Percentiles rank a stretch among this genome's conserved stretches.
Evolutionary conservation across 352 stramenopile species (phyloP).

Genomic region (Phytopythium chamaehyphon): DNA sequence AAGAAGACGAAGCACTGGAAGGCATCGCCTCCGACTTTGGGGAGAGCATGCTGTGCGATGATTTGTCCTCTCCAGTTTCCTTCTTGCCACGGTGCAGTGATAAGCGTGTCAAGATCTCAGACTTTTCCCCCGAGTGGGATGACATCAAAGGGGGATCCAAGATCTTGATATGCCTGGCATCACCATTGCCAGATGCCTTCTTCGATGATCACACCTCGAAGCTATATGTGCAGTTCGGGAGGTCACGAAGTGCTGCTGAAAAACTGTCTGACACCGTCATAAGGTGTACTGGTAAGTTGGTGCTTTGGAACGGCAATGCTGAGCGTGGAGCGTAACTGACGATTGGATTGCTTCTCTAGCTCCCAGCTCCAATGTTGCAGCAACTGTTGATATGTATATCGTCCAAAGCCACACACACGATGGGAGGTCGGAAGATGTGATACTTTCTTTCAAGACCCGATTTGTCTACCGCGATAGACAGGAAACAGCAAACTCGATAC

Average conservation of each 20-base stretch:
- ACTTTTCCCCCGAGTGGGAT: constrained; percentile 86
- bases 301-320: neutral
- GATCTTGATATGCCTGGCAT: constrained; percentile 71
- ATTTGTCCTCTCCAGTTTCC: constrained; percentile 5
- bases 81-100: constrained; percentile 7
- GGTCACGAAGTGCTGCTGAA: constrained; percentile 40
- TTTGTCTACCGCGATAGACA: constrained; percentile 55
- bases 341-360: constrained; percentile 23
- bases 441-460: constrained; percentile 37
- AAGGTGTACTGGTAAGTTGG: constrained; percentile 59
- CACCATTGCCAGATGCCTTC: constrained; percentile 26
- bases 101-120: constrained; percentile 53
- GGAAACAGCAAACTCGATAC: constrained; percentile 7
- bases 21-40: constrained; percentile 17
- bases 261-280: constrained; percentile 69
- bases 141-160: constrained; percentile 73
- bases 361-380: constrained; percentile 29
- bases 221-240: constrained; percentile 77
- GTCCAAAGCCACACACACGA: constrained; percentile 24
- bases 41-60: constrained; percentile 30
- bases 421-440: constrained; percentile 23
- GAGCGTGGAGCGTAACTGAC: neutral
- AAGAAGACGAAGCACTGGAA: constrained; percentile 30
- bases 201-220: constrained; percentile 17
- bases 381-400: constrained; percentile 57